Base-by-base conservation (phyloP, 176 grass and related monocot species). In the Elymus sibiricus region DNA sequence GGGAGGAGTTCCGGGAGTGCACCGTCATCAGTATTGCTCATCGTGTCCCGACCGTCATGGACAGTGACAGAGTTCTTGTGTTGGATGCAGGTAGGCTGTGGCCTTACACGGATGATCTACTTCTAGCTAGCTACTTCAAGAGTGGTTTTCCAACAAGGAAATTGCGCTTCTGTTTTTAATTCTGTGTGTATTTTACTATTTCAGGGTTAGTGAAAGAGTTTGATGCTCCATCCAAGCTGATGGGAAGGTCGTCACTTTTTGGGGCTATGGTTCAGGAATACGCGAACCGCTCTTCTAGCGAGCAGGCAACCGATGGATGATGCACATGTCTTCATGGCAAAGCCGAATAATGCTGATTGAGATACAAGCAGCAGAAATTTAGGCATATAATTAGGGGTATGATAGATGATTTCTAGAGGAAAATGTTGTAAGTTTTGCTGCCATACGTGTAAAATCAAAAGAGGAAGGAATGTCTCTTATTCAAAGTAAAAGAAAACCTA, bases 1-100 rank as follows among this genome's bases (percentile, higher is more conserved):
- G 96, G 19, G 93, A 94, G 70, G 93, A 98, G n/a, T 98, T 98
- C 13, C 43, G 64, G 0, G 62, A 91, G 16, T 95, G 90, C 39
- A 98, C 96, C 0, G 69, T 98, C 86, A 95, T 95, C 70, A 98
- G 93, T 88, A 92, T 98, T 35, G 93, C 96, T 5, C 96, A 98
- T 79, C 89, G 93, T 64, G 93, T 98, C 80, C 91, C 91, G 0
- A 94, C 96, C 9, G 96, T 98, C 74, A 95, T 98, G 96, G 93
- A 98, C 83, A 94, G 93, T 0, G 60, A 98, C 27, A 80, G 91
- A n/a, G 93, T 98, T 74, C 73, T 98, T 62, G 93, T 98, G 38
- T 55, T 98, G 62, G 93, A 95, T 89, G 93, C 93, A 83, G 96
- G 96, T 98, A 87, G 5, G n/a, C 2, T 16, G 4, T 28, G 42